A percentile compares a stretch with the other conserved stretches of the same genome.
phyloP scores from a whole-genome alignment of 148 eudicot genomes.

The Vaccinium vitisidaea region DNA sequence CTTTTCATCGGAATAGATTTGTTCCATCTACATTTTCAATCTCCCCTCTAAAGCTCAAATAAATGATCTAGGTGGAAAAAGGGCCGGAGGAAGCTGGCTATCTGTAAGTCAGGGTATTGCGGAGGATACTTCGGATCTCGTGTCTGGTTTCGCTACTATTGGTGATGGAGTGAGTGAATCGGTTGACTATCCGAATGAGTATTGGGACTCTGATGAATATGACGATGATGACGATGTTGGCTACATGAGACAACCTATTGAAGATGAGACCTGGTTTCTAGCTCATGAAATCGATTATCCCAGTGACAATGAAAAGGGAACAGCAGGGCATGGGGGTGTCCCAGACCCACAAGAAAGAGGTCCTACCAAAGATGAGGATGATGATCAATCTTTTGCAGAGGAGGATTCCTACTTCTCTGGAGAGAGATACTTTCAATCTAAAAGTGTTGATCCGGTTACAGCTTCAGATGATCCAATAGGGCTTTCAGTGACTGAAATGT shows the following conservation, averaged over 20 bases:
- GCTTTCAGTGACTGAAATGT: slow-evolving; percentile 59
- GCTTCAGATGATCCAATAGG: slow-evolving; percentile 68
- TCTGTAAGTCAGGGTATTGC: slow-evolving; percentile 94
- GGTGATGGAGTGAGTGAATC: slow-evolving; percentile 99
- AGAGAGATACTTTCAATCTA: slow-evolving; percentile 67
- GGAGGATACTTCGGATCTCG: slow-evolving; percentile 90
- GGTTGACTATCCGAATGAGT: slow-evolving; percentile 86
- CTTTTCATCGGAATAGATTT: neutral
- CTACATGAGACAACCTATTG: slow-evolving; percentile 98
- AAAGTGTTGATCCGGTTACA: slow-evolving; percentile 57
- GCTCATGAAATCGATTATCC: slow-evolving; percentile 99
- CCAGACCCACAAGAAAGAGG: slow-evolving; percentile 74
- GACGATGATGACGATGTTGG: slow-evolving; percentile 99
- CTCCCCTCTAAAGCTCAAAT: neutral
- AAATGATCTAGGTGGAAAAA: slow-evolving; percentile 59
- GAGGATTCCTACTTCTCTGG: slow-evolving; percentile 96
- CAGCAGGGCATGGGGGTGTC: slow-evolving; percentile 60
- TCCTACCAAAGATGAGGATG: slow-evolving; percentile 77
- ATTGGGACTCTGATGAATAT: slow-evolving; percentile 99
- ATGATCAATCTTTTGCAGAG: slow-evolving; percentile 90
- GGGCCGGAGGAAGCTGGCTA: slow-evolving; percentile 85
- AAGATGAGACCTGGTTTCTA: slow-evolving; percentile 97
- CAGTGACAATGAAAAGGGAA: slow-evolving; percentile 95
- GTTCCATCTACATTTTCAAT: neutral
- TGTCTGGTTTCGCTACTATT: slow-evolving; percentile 94